Base-by-base conservation (phyloP, 2,329 filamentous ascomycete genomes). In the Diaporthe citri region DNA sequence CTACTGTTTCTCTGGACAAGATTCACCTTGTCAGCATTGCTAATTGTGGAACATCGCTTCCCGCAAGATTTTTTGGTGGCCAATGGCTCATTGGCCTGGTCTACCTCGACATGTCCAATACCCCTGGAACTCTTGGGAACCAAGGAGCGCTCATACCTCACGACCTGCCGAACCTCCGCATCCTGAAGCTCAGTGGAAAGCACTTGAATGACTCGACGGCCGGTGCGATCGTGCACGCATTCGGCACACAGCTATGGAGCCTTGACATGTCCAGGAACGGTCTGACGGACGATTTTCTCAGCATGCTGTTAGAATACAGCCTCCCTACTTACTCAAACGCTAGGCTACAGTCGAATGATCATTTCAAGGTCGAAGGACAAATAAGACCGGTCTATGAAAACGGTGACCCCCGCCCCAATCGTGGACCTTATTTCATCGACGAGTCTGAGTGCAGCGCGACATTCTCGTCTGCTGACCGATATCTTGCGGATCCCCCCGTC, bases 221-320 rank as follows among this genome's bases (percentile, higher is more conserved):
- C 3, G 73, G 81, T 0, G 56, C 80, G 4, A 76, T 86, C 55
- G 78, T 88, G 79, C 77, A 79, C 74, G 76, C 80, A 7, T 85
- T 85, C 64, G 74, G 77, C 6, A 75, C 75, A 15, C 86, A 84
- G 39, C 80, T 92, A 15, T 92, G 90, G 90, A 90, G 90, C 77
- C 79, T 92, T 6, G 90, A 92, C 76, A 67, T 92, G 0, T 83
- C 85, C 51, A 71, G 85, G 8, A 93, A 92, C 77, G 84, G 83
- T 15, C 79, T 92, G 13, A 87, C 86, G 0, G 90, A 92, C 77
- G 77, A 51, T 3, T 77, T 82, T 4, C 78, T 90, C 15, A 79
- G 83, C 10, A 51, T 66, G 3, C 76, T 87, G 20, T 75, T 80
- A 8, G 57, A 56, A 36, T 28, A 34, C 25, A 85, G 83, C 75